Conservation (phyloP, 2,329 filamentous ascomycete genomes). For the Leptodontidium sp. region DNA sequence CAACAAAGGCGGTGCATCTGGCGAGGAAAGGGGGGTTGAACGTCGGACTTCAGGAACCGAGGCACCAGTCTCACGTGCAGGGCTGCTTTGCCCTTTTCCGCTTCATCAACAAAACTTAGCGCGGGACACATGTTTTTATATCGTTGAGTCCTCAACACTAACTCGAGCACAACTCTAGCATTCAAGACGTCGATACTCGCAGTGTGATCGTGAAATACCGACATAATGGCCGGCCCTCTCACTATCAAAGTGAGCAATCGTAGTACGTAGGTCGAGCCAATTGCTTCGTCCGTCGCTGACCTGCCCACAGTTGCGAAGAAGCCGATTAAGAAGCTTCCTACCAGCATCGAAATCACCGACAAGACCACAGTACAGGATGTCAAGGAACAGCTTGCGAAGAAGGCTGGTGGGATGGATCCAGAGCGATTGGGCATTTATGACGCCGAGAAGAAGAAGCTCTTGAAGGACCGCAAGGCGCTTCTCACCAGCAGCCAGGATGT, state of each 20-base stretch:
- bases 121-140: background rate
- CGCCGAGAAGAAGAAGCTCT: conserved; percentile 65
- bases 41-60: background rate
- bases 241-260: conserved; percentile 38
- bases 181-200: background rate
- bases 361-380: conserved; percentile 66
- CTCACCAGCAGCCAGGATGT: conserved; percentile 59
- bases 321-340: conserved; percentile 57
- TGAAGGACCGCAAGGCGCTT: conserved; percentile 67
- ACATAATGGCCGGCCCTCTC: conserved; percentile 7
- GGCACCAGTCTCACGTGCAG: background rate
- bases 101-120: background rate
- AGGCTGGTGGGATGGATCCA: conserved; percentile 60
- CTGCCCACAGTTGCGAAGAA: conserved; percentile 41
- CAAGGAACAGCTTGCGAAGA: conserved; percentile 62
- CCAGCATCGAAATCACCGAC: conserved; percentile 56
- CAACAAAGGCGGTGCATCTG: too few relatives aligned
- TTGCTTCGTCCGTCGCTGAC: conserved; percentile 15
- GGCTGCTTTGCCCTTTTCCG: background rate
- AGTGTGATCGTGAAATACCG: background rate
- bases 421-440: conserved; percentile 71
- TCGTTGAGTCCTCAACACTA: conserved; percentile 1
- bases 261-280: conserved; percentile 22
- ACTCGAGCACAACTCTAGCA: background rate
- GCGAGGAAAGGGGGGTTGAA: background rate